Evolutionary conservation across 345 rosid species (phyloP).

Genomic region (Abelmoschus esculentus): DNA sequence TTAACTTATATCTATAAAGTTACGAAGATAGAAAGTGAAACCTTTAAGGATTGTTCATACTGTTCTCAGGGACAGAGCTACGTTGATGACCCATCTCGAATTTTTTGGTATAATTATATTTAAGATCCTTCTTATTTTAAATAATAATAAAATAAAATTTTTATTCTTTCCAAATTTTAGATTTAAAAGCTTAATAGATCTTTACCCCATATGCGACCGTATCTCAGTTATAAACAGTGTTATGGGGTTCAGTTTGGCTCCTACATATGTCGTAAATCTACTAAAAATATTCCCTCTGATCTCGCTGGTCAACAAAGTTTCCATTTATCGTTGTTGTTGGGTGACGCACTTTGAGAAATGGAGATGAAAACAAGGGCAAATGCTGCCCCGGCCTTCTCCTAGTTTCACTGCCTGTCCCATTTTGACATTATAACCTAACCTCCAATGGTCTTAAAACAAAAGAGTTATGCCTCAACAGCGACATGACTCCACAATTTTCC

Average conservation of each 20-base stretch:
- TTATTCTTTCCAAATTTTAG: too few species aligned
- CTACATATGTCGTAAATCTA: background rate
- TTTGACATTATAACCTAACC: background rate
- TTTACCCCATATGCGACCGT: too few species aligned
- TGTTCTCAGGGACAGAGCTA: too few species aligned
- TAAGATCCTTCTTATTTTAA: too few species aligned
- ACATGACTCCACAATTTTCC: conserved; percentile 23
- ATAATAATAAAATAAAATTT: too few species aligned
- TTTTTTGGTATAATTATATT: too few species aligned
- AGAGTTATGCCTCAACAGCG: conserved; percentile 22
- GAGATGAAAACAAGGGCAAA: conserved; percentile 8
- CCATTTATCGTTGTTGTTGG: conserved; percentile 16
- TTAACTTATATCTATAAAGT: too few species aligned
- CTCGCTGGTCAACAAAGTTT: conserved; percentile 18
- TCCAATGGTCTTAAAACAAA: conserved; percentile 16
- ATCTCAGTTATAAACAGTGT: background rate
- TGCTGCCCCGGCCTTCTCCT: conserved; percentile 7
- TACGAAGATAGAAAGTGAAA: too few species aligned
- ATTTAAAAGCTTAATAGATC: too few species aligned
- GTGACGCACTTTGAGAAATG: conserved; percentile 16
- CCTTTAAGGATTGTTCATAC: too few species aligned
- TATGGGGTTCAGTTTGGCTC: background rate
- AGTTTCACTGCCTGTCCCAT: conserved; percentile 5
- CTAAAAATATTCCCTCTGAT: background rate
- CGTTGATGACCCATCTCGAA: too few species aligned